Evolutionary conservation across 2,329 filamentous ascomycete genomes (phyloP).

Genomic region (Ampelomyces quisqualis): DNA sequence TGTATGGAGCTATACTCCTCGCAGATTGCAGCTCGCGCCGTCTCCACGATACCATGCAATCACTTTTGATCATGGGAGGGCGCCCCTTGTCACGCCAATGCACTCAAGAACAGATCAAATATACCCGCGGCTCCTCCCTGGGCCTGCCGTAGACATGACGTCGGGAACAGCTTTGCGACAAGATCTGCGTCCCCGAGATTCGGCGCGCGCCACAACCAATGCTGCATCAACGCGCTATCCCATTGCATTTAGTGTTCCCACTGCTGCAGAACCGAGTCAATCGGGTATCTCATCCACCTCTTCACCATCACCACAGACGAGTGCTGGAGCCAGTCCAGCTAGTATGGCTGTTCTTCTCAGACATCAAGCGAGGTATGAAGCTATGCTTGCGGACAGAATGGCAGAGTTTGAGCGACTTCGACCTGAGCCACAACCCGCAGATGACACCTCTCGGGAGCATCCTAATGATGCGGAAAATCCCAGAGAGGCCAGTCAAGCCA

Average conservation of each 20-base stretch:
- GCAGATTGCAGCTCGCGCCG: background rate
- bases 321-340: background rate
- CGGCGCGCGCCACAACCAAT: background rate
- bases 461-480: background rate
- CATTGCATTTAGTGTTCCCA: background rate
- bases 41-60: too few species aligned
- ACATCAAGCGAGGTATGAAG: background rate
- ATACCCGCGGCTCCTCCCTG: too few species aligned
- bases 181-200: too few species aligned
- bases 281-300: background rate
- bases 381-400: background rate
- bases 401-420: background rate
- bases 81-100: background rate
- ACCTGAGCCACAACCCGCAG: background rate
- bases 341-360: background rate
- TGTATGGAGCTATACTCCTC: constrained; percentile 26
- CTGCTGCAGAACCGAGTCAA: background rate
- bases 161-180: too few species aligned
- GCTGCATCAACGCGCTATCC: background rate
- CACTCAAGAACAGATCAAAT: too few species aligned
- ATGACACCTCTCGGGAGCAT: background rate
- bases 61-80: too few species aligned
- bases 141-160: too few species aligned
- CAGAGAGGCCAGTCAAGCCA: background rate
- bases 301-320: background rate